A percentile compares a stretch with the other conserved stretches of the same genome.
These are phyloP conservation scores for Sordariomycetes sp. DNA, from an alignment of 2,329 filamentous ascomycete genomes.

Conservation along the genomic window DNA sequence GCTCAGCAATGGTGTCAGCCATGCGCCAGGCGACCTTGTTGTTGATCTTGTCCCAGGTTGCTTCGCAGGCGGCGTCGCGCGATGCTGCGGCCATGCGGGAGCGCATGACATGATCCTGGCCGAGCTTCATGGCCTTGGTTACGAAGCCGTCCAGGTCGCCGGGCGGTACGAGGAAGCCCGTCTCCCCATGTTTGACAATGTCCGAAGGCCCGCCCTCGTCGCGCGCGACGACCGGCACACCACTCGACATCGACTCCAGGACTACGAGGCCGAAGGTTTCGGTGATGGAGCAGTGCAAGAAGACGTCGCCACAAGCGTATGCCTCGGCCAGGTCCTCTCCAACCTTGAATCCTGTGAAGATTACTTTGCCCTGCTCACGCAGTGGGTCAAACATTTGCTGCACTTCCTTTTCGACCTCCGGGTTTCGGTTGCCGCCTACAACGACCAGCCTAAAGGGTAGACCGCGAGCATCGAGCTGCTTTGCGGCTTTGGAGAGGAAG, in stretches of 20 bases:
- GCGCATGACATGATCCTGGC: conserved; percentile 32
- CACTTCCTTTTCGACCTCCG: conserved; percentile 51
- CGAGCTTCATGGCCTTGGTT: conserved; percentile 38
- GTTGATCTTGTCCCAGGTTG: conserved; percentile 65
- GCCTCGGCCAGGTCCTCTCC: conserved; percentile 53
- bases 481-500: conserved; percentile 50
- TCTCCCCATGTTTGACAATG: conserved; percentile 49
- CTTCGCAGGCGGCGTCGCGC: conserved; percentile 48
- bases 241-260: conserved; percentile 62
- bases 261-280: conserved; percentile 67
- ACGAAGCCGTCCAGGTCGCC: conserved; percentile 52
- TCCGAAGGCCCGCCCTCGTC: conserved; percentile 63
- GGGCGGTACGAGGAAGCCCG: conserved; percentile 52
- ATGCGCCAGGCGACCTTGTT: conserved; percentile 60
- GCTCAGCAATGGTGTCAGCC: conserved; percentile 39
- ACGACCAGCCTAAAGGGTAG: conserved; percentile 56
- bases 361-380: conserved; percentile 37
- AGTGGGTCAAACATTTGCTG: conserved; percentile 48
- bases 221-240: conserved; percentile 58
- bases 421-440: conserved; percentile 59
- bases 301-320: conserved; percentile 61
- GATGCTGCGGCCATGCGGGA: conserved; percentile 35
- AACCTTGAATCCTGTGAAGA: conserved; percentile 58
- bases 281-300: conserved; percentile 62
- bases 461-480: conserved; percentile 42